Base-by-base conservation (phyloP, 768 basidiomycete species). In the Harrya chromipes region DNA sequence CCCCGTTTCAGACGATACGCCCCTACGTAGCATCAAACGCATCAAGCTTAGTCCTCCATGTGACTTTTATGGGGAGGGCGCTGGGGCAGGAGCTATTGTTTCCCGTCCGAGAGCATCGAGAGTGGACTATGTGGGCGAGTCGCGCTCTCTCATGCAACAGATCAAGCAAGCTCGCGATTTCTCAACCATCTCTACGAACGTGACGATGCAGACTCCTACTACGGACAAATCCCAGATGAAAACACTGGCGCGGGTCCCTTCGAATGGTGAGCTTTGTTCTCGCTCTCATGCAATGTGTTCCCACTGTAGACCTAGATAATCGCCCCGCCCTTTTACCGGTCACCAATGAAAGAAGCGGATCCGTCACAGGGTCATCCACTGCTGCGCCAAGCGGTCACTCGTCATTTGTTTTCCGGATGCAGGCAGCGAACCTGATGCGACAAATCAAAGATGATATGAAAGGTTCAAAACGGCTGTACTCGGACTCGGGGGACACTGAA, bases 351-450 rank as follows among this genome's bases (percentile, higher is more conserved):
- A 50, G 59, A 46, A 57, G 66, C 10, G 40, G 57, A 21, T 62
- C 61, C 38, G 63, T 60, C 9, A 40, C 56, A 1, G 59, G 58
- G 1, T 62, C 69, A 14, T 60, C 66, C 12, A 65, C 64, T 8
- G 64, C 65, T 10, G 68, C 65, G 19, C 64, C 65, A 11, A 70
- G 69, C 17, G 58, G 72, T 3, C 80, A 81, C 50, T 83, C 85
- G 0, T 84, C 87, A 8, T 72, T 82, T 19, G 79, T 77, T 9
- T 89, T 89, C 64, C 81, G 90, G 36, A 74, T 82, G 57, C 83
- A 90, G 57, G 92, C 89, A 12, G 87, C 82, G 9, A 82, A 75
- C 21, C 68, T 94, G 40, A 92, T 94, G 87, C 86, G 85, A 21
- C 87, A 90, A 56, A 91, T 94, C 55, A 86, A 85, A 67, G 78